Base-by-base conservation (phyloP, 441 rosid species). In the Euphorbia schlechtendalii region DNA sequence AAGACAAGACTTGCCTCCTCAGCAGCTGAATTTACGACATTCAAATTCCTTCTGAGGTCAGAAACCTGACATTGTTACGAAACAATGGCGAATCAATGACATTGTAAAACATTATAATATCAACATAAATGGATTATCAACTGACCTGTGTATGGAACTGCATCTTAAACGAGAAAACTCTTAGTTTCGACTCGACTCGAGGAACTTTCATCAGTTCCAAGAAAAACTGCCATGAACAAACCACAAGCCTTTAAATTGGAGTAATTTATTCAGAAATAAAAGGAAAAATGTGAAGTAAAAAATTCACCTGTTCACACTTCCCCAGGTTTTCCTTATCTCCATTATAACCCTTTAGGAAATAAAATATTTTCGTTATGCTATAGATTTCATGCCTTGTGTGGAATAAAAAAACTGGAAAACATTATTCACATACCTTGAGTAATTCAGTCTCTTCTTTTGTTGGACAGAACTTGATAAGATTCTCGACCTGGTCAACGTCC, bases 401-500 rank as follows among this genome's bases (percentile, higher is more conserved):
- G 40, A 54, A 56, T 22, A n/a, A 49, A 49, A 71, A 45, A 66
- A 48, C 28, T 57, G 52, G 56, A 49, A 20, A 22, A 55, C 8
- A 41, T 30, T 51, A 24, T 43, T 69, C 64, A 57, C n/a, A 34
- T 74, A 93, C 99, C 96, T 86, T 87, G 56, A 93, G 85, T 69
- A 84, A 55, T 79, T 93, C 99, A 70, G 77, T 71, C 81, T 93
- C 99, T 78, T 93, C 99, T 78, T 88, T 90, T 60, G 99, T 90
- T 53, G 99, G 99, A 79, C 93, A 90, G 74, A 93, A 90, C 74
- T 90, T 90, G 51, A 93, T 83, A 56, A 93, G 86, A 75, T 84
- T 93, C 72, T 93, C 99, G 59, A 90, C 88, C 77, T 93, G 99
- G 79, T 93, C 97, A 78, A 80, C 74, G 80, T 87, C 97, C 79